Evolutionary conservation across 2,329 filamentous ascomycete species (phyloP).

Genomic region (Aspergillus tubingensis): DNA sequence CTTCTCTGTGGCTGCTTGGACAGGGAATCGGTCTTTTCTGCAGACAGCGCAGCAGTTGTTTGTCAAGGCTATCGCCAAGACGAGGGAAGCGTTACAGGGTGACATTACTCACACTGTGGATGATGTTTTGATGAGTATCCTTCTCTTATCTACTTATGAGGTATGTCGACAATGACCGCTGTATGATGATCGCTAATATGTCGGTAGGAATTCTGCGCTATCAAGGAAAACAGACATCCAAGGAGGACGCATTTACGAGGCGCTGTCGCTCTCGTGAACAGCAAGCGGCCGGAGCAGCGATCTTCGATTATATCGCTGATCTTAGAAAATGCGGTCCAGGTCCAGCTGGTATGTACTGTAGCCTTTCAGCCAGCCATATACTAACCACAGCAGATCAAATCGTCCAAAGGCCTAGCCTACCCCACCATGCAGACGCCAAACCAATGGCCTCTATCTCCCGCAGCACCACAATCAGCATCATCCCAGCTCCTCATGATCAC

Average conservation of each 20-base stretch:
- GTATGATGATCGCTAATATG: not conserved
- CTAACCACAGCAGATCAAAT: constrained; percentile 25
- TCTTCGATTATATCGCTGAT: constrained; percentile 18
- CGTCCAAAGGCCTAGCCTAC: constrained; percentile 19
- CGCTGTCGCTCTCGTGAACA: constrained; percentile 32
- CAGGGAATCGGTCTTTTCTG: constrained; percentile 26
- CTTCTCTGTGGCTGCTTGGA: constrained; percentile 34
- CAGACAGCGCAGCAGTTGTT: constrained; percentile 26
- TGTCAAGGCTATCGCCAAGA: constrained; percentile 26
- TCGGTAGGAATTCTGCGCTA: constrained; percentile 28
- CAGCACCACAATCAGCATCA: constrained; percentile 19
- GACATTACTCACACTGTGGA: constrained; percentile 23
- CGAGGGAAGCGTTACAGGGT: constrained; percentile 24
- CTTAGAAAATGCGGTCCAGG: constrained; percentile 26
- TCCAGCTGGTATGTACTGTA: constrained; percentile 26
- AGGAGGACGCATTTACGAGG: constrained; percentile 31
- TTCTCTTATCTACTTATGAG: constrained; percentile 32
- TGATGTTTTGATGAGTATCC: constrained; percentile 27
- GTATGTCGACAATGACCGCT: constrained; percentile 12
- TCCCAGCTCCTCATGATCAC: constrained; percentile 24
- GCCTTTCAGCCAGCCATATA: not conserved
- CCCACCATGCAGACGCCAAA: constrained; percentile 27
- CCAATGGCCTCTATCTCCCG: constrained; percentile 25
- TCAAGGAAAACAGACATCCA: constrained; percentile 25
- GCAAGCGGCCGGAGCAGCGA: constrained; percentile 17